Evolutionary conservation across 139 green algal genomes (phyloP).

Genomic region (Micromonas pusilla): DNA sequence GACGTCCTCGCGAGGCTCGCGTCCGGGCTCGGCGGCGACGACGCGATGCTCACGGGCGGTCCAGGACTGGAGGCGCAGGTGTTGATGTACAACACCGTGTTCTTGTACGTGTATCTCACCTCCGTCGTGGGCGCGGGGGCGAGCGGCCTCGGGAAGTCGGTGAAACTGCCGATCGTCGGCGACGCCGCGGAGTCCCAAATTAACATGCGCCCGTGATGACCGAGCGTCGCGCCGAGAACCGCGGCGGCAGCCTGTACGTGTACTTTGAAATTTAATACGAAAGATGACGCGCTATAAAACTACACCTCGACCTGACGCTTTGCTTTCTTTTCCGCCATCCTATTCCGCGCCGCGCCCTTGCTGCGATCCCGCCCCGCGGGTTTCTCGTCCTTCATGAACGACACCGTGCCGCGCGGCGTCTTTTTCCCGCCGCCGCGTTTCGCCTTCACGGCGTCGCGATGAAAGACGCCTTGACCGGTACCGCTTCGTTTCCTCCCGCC

Average conservation of each 20-base stretch:
- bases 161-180: conserved; percentile 28
- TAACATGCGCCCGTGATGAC: background rate
- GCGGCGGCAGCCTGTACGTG: too few species aligned
- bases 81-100: conserved; percentile 28
- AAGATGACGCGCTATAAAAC: background rate
- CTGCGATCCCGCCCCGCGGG: background rate
- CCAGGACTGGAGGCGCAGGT: conserved; percentile 22
- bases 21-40: conserved; percentile 3
- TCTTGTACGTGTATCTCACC: conserved; percentile 25
- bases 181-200: conserved; percentile 19
- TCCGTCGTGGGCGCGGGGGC: background rate
- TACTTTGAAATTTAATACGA: too few species aligned
- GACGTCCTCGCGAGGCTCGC: conserved; percentile 22
- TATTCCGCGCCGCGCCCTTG: background rate
- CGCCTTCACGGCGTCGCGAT: background rate
- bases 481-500: background rate
- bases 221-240: too few species aligned
- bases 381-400: conserved; percentile 14
- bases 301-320: background rate
- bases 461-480: background rate
- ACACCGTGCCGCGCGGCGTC: background rate
- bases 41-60: conserved; percentile 9
- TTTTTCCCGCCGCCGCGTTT: background rate
- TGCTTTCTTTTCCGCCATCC: background rate
- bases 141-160: background rate